A percentile compares a stretch with the other conserved stretches of the same genome.
Conservation (phyloP, 2,329 filamentous ascomycete species). For the Aspergillus glaucus region DNA sequence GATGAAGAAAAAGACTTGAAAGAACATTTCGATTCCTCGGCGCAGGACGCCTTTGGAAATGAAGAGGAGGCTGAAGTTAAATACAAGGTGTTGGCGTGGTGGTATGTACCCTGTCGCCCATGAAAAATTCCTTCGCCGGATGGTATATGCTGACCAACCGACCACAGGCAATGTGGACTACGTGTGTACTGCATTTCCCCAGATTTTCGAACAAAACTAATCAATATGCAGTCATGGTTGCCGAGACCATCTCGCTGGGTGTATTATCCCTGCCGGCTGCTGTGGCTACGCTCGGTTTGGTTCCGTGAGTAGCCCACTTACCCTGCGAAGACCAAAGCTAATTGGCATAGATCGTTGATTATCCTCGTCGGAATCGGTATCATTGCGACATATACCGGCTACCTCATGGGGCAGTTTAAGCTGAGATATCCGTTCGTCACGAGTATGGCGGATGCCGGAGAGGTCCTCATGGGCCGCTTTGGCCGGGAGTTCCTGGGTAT, state of each 20-base stretch:
- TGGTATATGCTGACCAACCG: conserved; percentile 22
- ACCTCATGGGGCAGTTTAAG: conserved; percentile 53
- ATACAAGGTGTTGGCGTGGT: conserved; percentile 46
- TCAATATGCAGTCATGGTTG: conserved; percentile 43
- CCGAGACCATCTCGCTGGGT: conserved; percentile 52
- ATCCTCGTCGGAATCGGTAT: conserved; percentile 47
- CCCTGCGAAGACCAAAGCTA: not conserved
- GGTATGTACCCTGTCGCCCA: conserved; percentile 5
- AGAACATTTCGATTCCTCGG: conserved; percentile 1
- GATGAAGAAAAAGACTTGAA: conserved; percentile 1
- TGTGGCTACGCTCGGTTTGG: conserved; percentile 47
- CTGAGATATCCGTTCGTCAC: conserved; percentile 50
- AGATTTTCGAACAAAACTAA: conserved; percentile 1
- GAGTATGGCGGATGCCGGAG: conserved; percentile 61
- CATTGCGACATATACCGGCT: conserved; percentile 53
- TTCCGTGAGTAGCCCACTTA: conserved; percentile 33
- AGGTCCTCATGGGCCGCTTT: conserved; percentile 52
- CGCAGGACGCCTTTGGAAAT: conserved; percentile 30
- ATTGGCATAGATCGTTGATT: conserved; percentile 32
- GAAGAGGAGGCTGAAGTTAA: conserved; percentile 37
- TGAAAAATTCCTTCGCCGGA: not conserved
- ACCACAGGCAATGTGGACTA: conserved; percentile 35
- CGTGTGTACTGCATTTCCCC: conserved; percentile 19
- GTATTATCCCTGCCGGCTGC: conserved; percentile 50
- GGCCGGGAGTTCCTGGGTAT: conserved; percentile 56